These are phyloP conservation scores for Simplicillium sp. DNA, from an alignment of 2,329 filamentous ascomycete genomes.

Conservation along the genomic window DNA sequence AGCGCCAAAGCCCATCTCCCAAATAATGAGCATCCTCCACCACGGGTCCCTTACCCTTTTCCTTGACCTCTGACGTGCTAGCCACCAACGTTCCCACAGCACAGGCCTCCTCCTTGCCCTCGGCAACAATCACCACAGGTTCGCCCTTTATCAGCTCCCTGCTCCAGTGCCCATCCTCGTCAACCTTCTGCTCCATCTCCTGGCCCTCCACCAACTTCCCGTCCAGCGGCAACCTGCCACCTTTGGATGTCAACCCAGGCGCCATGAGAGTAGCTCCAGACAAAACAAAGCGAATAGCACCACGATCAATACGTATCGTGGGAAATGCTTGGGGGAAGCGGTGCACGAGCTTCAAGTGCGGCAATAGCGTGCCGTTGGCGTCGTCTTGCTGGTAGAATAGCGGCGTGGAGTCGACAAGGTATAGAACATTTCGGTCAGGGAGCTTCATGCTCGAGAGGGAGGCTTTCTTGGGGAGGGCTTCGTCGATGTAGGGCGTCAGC, in stretches of 20 bases:
- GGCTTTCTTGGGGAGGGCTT: slow-evolving; percentile 89
- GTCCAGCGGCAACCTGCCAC: slow-evolving; percentile 64
- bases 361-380: slow-evolving; percentile 64
- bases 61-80: slow-evolving; percentile 86
- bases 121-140: slow-evolving; percentile 80
- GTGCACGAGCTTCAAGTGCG: slow-evolving; percentile 84
- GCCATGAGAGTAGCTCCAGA: slow-evolving; percentile 94
- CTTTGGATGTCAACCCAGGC: slow-evolving; percentile 76
- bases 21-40: slow-evolving; percentile 91
- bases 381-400: slow-evolving; percentile 85
- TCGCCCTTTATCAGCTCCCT: slow-evolving; percentile 68
- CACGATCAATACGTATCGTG: slow-evolving; percentile 81
- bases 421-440: slow-evolving; percentile 82
- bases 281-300: slow-evolving; percentile 93
- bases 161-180: slow-evolving; percentile 46
- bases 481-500: slow-evolving; percentile 81
- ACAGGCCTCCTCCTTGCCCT: slow-evolving; percentile 89
- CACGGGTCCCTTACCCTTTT: slow-evolving; percentile 86
- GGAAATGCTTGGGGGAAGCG: slow-evolving; percentile 79
- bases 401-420: slow-evolving; percentile 67
- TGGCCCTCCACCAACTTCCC: slow-evolving; percentile 26
- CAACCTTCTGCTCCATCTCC: slow-evolving; percentile 31
- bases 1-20: slow-evolving; percentile 85
- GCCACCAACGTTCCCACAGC: slow-evolving; percentile 76
- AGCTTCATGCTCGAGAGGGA: slow-evolving; percentile 87